Evolutionary conservation across 108 stramenopile genomes (phyloP), one percentile per base, ranked within the genome.

Genomic region (Cyclotella distinguenda): DNA sequence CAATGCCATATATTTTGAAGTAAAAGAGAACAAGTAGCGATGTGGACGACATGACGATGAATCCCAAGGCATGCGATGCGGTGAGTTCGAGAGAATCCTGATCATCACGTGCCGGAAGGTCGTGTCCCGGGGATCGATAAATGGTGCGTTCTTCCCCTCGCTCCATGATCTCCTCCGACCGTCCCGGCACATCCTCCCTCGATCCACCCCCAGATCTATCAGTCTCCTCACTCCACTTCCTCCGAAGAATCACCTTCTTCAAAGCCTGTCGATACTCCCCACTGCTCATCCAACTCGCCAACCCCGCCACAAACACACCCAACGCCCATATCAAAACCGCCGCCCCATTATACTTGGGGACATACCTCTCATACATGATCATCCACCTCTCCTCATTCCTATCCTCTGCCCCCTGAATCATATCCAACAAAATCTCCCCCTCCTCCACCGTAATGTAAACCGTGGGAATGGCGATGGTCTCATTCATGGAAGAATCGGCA

Each of bases 11-110:
- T 10, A 89, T 73, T 28, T 86, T 69, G 65, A 89, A 75, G 60
- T 78, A 90, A 60, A 92, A 94, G n/a, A 88, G 72, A 0, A 90
- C 59, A 4, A 91, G 35, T 28, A 94, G 78, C 40, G 84, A 76
- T 26, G 45, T 59, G 16, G 89, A 90, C 22, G 89, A 82, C 68
- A 86, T 69, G 23, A 82, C 65, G 27, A 92, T 64, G 46, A 94
- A 94, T 13, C 74, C 86, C 18, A 84, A 19, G 3, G 89, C 86
- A 60, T 92, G 91, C 1, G 39, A 39, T 12, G 72, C 64, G 18
- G 69, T 77, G 11, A 83, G 64, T 36, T 80, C 79, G 10, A 83
- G 47, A 28, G 68, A 61, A 23, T 78, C 78, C 19, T 43, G 44
- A 34, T 43, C 46, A 33, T 39, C 45, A 34, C 44, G 38, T n/a